Base-by-base conservation (phyloP, 805 yeast species). In the Nakazawaea holstii region DNA sequence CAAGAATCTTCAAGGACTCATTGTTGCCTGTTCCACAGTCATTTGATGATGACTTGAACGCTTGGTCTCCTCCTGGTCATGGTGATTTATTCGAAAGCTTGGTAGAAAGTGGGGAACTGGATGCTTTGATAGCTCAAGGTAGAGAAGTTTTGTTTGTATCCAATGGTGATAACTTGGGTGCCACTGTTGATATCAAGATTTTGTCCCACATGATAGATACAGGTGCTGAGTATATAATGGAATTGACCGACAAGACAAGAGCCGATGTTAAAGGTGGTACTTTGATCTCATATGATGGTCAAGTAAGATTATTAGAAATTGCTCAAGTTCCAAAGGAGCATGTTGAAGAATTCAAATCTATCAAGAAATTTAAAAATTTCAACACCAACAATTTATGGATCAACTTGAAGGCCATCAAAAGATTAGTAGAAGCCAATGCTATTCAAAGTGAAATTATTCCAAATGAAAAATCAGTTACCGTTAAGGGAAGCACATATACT, bases 221-320 rank as follows among this genome's bases (percentile, higher is more conserved):
- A 32, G 84, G 84, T 49, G 82, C 97, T 48, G 98, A 94, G 73
- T 94, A 92, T 69, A 82, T 94, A 57, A 94, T 94, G 99, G 99
- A 94, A 73, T 81, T 94, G 67, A 94, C 99, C 46, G 96, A 92
- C 72, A 94, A 94, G 76, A 94, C 99, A 44, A 84, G 98, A 69
- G 99, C 99, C 32, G 99, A 94, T 68, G 99, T 94, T 62, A 94
- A 94, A 73, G 99, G 99, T 75, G 99, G 98, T 75, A 94, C 98
- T 56, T 80, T 94, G 68, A 91, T 94, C 67, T 89, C 89, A 70
- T 94, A 94, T 69, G 92, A 89, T 57, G 98, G 97, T 53, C 82
- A 85, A 63, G 96, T 94, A 51, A 82, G 97, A 69, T 79, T 94
- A 63, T 79, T 94, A 60, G 98, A 94, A 71, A 92, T 94, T 59